A percentile compares a stretch with the other conserved stretches of the same genome.
These are phyloP conservation scores for Tolypocladium ophioglossoides DNA, from an alignment of 2,329 filamentous ascomycete genomes.

Conservation along the genomic window DNA sequence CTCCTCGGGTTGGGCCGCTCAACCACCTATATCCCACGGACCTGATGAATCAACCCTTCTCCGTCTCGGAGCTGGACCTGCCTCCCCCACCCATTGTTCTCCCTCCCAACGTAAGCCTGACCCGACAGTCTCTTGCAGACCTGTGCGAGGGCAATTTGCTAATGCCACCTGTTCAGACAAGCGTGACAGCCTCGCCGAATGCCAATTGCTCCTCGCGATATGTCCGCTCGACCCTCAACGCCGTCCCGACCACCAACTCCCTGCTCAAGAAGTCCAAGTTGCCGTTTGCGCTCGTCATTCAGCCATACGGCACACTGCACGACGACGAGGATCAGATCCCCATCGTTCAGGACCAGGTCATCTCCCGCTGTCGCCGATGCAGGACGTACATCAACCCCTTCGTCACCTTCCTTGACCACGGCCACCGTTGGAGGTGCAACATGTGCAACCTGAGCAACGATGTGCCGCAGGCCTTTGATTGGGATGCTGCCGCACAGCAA, in stretches of 20 bases:
- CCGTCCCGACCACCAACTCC: conserved; percentile 82
- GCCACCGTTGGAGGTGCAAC: conserved; percentile 97
- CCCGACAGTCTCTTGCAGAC: neutral
- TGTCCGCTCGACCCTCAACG: conserved; percentile 89
- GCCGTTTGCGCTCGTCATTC: conserved; percentile 90
- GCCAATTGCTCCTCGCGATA: conserved; percentile 92
- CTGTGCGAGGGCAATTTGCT: conserved; percentile 15
- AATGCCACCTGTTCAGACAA: conserved; percentile 48
- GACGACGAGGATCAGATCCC: conserved; percentile 87
- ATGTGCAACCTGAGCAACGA: conserved; percentile 99
- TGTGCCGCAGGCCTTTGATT: conserved; percentile 97
- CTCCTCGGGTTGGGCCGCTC: conserved; percentile 39
- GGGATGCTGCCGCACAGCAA: conserved; percentile 88
- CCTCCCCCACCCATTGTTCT: conserved; percentile 86
- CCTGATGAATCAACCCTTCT: conserved; percentile 84
- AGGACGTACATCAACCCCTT: conserved; percentile 97
- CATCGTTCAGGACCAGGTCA: conserved; percentile 91
- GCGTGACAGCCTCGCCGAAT: conserved; percentile 80
- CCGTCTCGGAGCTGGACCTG: conserved; percentile 82
- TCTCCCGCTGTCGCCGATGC: conserved; percentile 90
- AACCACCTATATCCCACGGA: conserved; percentile 93
- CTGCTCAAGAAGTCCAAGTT: conserved; percentile 94
- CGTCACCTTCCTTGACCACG: conserved; percentile 91
- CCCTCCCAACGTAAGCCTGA: conserved; percentile 70
- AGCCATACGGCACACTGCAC: conserved; percentile 87